Evolutionary conservation across 495 filamentous ascomycete species (phyloP), one percentile per base, ranked within the genome.

Genomic region (Aspergillus nidulans): DNA sequence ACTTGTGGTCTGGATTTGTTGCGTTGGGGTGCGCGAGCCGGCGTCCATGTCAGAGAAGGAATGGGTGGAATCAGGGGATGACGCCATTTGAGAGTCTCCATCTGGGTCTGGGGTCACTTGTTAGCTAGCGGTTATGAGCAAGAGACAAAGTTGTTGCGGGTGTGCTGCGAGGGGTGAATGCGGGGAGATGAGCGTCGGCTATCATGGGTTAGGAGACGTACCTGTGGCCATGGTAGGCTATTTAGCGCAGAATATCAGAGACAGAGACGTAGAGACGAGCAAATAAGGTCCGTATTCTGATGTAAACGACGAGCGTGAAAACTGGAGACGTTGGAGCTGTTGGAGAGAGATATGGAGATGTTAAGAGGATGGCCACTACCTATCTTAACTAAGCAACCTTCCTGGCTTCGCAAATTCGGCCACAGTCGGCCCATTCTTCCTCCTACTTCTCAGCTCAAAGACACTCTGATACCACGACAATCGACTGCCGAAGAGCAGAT

Each of bases 11-110:
- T 58, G 59, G 25, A 49, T 13, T 23, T 49, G 57, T 52, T 58
- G 60, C 40, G 71, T 76, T 6, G 75, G 70, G 30, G 70, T 76
- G 43, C 68, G 68, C 40, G 70, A 42, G 57, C 66, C 74, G 16
- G 63, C 66, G 51, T 75, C 53, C 24, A 49, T 12, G 53, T 56
- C 65, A 38, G 63, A 68, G 4, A 60, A 58, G 30, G 63, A 59
- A 40, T 72, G 68, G 55, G 65, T 62, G 34, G 73, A 73, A 38
- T 73, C 75, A 10, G 68, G 68, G 13, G 78, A 82, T 18, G 79
- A 80, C 25, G 76, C 73, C 82, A 85, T 85, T 55, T 75, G 73
- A 41, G 77, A 80, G 65, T 85, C 81, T 10, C 80, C 79, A 68
- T 83, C 81, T 51, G 59, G 66, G 56, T 84, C 79, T 72, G n/a